Evolutionary conservation across 192 early-diverging fungal genomes (phyloP).

Genomic region (Cladochytrium replicatum): DNA sequence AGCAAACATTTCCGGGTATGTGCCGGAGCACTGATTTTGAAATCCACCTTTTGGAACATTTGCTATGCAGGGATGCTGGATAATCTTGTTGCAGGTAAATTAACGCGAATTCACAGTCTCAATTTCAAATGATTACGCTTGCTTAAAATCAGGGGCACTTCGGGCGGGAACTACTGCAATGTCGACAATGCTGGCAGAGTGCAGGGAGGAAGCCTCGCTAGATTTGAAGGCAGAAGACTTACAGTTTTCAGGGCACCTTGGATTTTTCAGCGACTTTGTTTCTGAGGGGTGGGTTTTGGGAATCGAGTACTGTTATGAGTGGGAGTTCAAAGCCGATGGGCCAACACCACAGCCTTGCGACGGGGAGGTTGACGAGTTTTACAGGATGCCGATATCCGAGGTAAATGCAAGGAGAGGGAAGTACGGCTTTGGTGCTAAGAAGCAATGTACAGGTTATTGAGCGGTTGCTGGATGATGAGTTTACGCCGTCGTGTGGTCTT

Average conservation of each 20-base stretch:
- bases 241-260: constrained; percentile 46
- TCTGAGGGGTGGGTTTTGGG: constrained; percentile 61
- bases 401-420: constrained; percentile 23
- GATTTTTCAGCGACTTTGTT: constrained; percentile 50
- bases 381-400: constrained; percentile 58
- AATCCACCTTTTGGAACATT: too few relatives aligned
- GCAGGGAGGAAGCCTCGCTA: constrained; percentile 71
- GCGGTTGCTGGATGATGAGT: constrained; percentile 32
- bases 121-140: background rate
- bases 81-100: constrained; percentile 27
- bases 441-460: constrained; percentile 18
- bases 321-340: constrained; percentile 51
- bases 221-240: constrained; percentile 41
- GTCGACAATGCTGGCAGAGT: constrained; percentile 75
- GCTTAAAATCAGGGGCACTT: constrained; percentile 48
- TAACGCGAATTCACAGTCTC: background rate
- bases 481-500: constrained; percentile 80
- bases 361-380: constrained; percentile 76
- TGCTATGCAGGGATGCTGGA: constrained; percentile 17
- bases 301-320: constrained; percentile 79
- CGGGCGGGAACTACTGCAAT: constrained; percentile 42
- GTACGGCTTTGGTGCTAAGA: background rate
- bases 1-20: constrained; percentile 81
- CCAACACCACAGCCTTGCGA: constrained; percentile 60
- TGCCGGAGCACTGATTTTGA: too few relatives aligned